A percentile compares a stretch with the other conserved stretches of the same genome.
Conservation (phyloP, 108 stramenopile species). For the Nannochloropsis salina region DNA sequence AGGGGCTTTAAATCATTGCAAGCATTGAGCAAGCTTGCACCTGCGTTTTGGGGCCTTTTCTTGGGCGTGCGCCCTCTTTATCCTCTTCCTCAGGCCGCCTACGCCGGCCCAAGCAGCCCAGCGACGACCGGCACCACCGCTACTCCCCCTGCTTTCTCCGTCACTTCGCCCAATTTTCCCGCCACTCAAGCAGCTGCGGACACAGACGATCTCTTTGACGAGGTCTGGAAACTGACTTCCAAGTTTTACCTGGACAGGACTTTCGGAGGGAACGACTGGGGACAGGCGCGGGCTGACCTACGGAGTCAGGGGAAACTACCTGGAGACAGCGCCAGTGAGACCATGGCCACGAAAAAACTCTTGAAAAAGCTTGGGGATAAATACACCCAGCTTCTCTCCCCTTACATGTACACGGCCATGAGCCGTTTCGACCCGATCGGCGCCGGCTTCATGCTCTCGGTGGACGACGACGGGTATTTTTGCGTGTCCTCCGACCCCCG, state of each 20-base stretch:
- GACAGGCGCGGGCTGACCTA: constrained; percentile 22
- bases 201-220: constrained; percentile 25
- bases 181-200: neutral
- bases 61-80: neutral
- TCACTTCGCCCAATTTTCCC: neutral
- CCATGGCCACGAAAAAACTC: constrained; percentile 38
- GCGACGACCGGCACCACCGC: neutral
- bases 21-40: neutral
- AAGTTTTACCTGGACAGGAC: constrained; percentile 44
- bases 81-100: neutral
- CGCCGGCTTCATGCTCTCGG: constrained; percentile 48
- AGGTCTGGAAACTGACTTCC: constrained; percentile 23
- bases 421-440: constrained; percentile 45
- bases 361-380: constrained; percentile 42
- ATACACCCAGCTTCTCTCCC: constrained; percentile 41
- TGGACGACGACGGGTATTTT: neutral
- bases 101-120: neutral
- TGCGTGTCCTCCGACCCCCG: constrained; percentile 7
- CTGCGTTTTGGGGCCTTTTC: neutral
- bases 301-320: constrained; percentile 27
- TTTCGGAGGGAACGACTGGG: constrained; percentile 45
- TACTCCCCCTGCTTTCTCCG: neutral
- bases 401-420: constrained; percentile 36
- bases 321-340: constrained; percentile 24
- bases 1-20: neutral